Conservation (phyloP, 2,329 filamentous ascomycete genomes). For the Colletotrichum liriopes region DNA sequence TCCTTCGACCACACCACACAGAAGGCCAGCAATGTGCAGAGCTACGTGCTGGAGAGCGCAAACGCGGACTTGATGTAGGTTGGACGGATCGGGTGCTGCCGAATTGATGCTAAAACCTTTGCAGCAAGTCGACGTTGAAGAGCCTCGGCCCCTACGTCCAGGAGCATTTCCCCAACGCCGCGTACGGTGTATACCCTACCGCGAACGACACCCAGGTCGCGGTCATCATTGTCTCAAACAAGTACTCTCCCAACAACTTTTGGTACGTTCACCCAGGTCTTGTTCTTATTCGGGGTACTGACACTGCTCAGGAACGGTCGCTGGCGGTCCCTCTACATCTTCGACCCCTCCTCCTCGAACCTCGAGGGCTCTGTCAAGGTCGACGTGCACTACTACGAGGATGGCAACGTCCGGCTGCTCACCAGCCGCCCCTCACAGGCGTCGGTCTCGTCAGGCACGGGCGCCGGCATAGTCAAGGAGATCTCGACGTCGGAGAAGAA, state of each 20-base stretch:
- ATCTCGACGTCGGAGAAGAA: constrained; percentile 87
- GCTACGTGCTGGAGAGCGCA: constrained; percentile 81
- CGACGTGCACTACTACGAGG: constrained; percentile 99
- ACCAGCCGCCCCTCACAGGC: constrained; percentile 84
- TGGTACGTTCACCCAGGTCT: constrained; percentile 71
- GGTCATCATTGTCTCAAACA: constrained; percentile 90
- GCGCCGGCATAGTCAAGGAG: constrained; percentile 80
- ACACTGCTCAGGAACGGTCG: constrained; percentile 83
- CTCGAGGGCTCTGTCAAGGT: constrained; percentile 89
- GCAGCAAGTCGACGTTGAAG: constrained; percentile 87
- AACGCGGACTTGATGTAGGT: constrained; percentile 86
- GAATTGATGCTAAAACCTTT: constrained; percentile 43
- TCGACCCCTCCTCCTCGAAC: constrained; percentile 76
- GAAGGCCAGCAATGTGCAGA: constrained; percentile 88
- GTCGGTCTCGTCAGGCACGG: constrained; percentile 74
- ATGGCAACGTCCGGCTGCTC: constrained; percentile 94
- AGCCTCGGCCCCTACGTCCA: constrained; percentile 81
- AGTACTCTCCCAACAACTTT: constrained; percentile 98
- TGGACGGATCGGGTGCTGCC: neutral
- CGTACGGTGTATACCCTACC: constrained; percentile 86
- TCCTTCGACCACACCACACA: constrained; percentile 88
- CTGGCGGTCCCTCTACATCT: constrained; percentile 91
- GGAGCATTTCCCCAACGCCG: constrained; percentile 90
- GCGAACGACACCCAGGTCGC: constrained; percentile 83
- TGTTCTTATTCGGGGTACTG: neutral